Conservation (phyloP, 2,329 filamentous ascomycete genomes). For the Cephalotrichum gorgonifer region DNA sequence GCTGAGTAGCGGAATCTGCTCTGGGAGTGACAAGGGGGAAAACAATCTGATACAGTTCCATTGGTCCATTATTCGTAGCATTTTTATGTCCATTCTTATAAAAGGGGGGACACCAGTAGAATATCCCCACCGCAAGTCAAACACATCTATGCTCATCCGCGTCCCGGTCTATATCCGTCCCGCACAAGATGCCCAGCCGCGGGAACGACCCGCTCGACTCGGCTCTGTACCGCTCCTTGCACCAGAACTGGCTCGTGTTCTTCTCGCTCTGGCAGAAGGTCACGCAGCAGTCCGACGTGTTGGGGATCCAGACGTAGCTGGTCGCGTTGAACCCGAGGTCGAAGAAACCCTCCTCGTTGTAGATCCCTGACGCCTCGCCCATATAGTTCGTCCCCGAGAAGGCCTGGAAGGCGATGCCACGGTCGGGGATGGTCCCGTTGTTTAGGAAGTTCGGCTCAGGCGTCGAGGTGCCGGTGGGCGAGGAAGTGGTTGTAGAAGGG, state of each 20-base stretch:
- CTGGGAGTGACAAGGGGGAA: no score
- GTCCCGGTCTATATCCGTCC: background rate
- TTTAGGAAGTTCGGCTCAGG: constrained; percentile 11
- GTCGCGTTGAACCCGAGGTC: constrained; percentile 10
- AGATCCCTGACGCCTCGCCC: constrained; percentile 14
- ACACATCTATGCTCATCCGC: background rate
- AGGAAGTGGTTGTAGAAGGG: constrained; percentile 1
- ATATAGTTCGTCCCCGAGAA: constrained; percentile 14
- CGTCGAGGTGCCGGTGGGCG: no score
- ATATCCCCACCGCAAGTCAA: no score
- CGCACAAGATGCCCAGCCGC: constrained; percentile 16
- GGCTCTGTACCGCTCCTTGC: constrained; percentile 11
- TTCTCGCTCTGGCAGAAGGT: constrained; percentile 13
- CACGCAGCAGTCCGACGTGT: constrained; percentile 13
- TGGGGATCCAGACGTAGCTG: constrained; percentile 14
- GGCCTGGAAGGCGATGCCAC: constrained; percentile 19
- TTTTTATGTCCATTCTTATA: no score
- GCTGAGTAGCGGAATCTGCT: no score
- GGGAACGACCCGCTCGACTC: constrained; percentile 10
- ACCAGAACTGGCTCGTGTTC: constrained; percentile 14
- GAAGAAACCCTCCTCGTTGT: constrained; percentile 13
- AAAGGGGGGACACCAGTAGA: no score
- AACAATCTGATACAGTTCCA: no score
- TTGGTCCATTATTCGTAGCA: no score
- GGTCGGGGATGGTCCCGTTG: constrained; percentile 11